Conservation (phyloP, 768 basidiomycete genomes). For the Lentinus brumalis region DNA sequence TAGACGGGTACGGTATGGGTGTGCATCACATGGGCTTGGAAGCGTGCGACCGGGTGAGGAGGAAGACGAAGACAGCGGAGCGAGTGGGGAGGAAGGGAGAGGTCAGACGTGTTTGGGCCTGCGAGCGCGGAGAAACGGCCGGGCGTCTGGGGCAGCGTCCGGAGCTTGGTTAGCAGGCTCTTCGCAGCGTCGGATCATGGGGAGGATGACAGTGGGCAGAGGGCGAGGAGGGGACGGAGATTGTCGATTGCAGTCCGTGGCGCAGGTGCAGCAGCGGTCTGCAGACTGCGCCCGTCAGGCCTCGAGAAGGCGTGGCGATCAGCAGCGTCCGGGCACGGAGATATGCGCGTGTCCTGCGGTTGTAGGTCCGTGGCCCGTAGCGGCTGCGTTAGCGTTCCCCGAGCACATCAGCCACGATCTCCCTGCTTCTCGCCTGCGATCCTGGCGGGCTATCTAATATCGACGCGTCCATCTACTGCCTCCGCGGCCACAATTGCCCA, state of each 20-base stretch:
- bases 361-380: conserved; percentile 2
- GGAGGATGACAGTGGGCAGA: not conserved
- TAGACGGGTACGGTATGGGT: not conserved
- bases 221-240: conserved; percentile 10
- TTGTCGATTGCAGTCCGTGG: conserved; percentile 4
- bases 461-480: not conserved
- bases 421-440: too few relatives aligned
- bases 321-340: conserved; percentile 15
- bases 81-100: not conserved
- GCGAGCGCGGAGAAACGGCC: not conserved
- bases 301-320: conserved; percentile 10
- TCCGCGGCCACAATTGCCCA: not conserved
- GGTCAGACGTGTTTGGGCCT: not conserved
- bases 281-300: not conserved
- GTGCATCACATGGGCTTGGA: not conserved
- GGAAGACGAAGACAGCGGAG: not conserved
- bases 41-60: not conserved
- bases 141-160: not conserved
- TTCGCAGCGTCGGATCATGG: not conserved
- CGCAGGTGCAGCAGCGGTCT: not conserved
- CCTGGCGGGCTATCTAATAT: not conserved
- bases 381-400: not conserved
- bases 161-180: too few relatives aligned
- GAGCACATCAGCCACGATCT: not conserved
- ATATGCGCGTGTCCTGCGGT: conserved; percentile 5